phyloP scores from a whole-genome alignment of 768 basidiomycete genomes.

The Panus rudis region DNA sequence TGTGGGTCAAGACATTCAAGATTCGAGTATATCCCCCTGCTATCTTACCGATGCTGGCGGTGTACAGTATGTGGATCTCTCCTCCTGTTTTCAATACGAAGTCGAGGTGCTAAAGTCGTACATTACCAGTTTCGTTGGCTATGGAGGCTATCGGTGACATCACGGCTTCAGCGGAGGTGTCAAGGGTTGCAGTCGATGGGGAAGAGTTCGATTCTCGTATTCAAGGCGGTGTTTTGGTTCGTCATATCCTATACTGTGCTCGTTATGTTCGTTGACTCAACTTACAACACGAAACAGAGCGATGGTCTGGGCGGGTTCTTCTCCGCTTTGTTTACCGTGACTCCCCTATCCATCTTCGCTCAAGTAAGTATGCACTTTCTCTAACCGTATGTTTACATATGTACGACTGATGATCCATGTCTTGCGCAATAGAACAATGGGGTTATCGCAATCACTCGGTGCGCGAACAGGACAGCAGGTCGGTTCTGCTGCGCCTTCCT shows the following conservation, averaged over 20 bases:
- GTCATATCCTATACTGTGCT: conserved; percentile 8
- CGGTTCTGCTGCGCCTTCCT: conserved; percentile 76
- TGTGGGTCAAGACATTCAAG: conserved; percentile 79
- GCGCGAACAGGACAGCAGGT: conserved; percentile 74
- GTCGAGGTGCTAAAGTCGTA: background rate
- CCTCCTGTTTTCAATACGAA: no score
- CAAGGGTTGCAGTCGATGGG: conserved; percentile 65
- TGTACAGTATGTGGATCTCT: conserved; percentile 37
- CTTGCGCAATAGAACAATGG: conserved; percentile 77
- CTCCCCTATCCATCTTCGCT: conserved; percentile 74
- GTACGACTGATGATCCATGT: background rate
- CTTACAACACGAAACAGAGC: conserved; percentile 29
- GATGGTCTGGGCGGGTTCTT: conserved; percentile 80
- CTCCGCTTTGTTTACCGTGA: conserved; percentile 74
- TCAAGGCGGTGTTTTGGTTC: conserved; percentile 72
- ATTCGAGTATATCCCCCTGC: conserved; percentile 69
- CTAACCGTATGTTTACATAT: background rate
- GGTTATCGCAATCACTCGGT: conserved; percentile 78
- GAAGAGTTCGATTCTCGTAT: conserved; percentile 74
- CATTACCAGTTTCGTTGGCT: conserved; percentile 48
- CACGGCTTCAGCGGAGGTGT: conserved; percentile 78
- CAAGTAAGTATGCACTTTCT: conserved; percentile 32
- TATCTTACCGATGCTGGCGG: conserved; percentile 53
- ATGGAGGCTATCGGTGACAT: conserved; percentile 88
- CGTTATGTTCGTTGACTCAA: background rate